A percentile compares a stretch with the other conserved stretches of the same genome.
These are phyloP conservation scores for Andrographis paniculata DNA, from an alignment of 305 asterid genomes.

Conservation along the genomic window DNA sequence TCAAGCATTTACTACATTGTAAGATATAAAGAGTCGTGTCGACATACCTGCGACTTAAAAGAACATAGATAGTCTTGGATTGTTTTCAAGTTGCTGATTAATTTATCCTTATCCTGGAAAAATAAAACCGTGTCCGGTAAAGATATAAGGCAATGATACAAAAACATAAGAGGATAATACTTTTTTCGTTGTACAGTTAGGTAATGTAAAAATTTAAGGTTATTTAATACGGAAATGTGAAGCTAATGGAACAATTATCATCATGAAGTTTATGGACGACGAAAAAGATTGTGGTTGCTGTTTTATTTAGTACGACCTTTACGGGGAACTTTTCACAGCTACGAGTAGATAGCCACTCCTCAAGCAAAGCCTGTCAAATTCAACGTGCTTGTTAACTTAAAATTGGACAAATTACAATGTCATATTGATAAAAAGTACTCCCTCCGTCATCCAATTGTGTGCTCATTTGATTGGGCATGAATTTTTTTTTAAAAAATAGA, in stretches of 20 bases:
- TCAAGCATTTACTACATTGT: constrained; percentile 8
- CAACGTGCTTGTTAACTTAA: constrained; percentile 13
- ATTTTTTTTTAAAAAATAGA: too few species aligned
- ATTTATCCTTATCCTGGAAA: constrained; percentile 82
- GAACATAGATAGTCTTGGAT: constrained; percentile 95
- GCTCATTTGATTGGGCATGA: too few species aligned
- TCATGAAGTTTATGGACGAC: constrained; percentile 14
- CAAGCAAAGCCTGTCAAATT: constrained; percentile 72
- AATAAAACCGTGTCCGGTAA: constrained; percentile 16
- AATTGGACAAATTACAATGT: constrained; percentile 5
- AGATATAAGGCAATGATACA: constrained; percentile 12
- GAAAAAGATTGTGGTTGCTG: constrained; percentile 14
- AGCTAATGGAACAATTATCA: constrained; percentile 14
- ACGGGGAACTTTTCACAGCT: constrained; percentile 59
- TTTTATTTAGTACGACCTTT: constrained; percentile 44
- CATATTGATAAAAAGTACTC: background rate
- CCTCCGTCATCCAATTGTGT: too few species aligned
- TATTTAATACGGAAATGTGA: too few species aligned
- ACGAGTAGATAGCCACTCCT: constrained; percentile 88
- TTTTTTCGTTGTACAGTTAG: too few species aligned
- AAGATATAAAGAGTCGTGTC: constrained; percentile 12
- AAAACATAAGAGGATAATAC: too few species aligned
- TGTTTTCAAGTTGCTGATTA: constrained; percentile 71
- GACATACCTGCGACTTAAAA: constrained; percentile 70
- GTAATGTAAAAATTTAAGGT: too few species aligned